A percentile compares a stretch with the other conserved stretches of the same genome.
Evolutionary conservation across 1,139 yeast species (phyloP).

Genomic region (Nakaseomyces nivariensis): DNA sequence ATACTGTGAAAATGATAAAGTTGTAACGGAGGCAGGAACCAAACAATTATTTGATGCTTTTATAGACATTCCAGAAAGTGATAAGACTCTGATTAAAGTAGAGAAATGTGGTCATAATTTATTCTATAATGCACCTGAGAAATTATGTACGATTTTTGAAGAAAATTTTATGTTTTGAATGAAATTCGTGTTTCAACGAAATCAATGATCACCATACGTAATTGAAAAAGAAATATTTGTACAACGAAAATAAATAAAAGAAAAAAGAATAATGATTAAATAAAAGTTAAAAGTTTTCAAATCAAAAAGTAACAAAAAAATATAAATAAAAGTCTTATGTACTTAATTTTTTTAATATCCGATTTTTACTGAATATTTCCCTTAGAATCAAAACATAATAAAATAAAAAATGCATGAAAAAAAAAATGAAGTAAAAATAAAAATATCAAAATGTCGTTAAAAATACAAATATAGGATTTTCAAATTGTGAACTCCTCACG

Average conservation of each 20-base stretch:
- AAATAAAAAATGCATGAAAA: background rate
- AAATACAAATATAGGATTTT: background rate
- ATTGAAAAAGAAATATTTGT: too few species aligned
- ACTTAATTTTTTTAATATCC: background rate
- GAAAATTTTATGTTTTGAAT: conserved; percentile 3
- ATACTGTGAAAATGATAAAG: conserved; percentile 13
- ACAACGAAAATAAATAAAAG: background rate
- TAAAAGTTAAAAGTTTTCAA: too few species aligned
- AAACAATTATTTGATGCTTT: conserved; percentile 8
- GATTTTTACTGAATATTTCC: background rate
- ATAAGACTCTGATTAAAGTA: conserved; percentile 9
- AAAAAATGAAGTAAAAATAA: background rate
- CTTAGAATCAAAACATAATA: background rate
- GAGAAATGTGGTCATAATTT: conserved; percentile 18
- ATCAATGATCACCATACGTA: too few species aligned
- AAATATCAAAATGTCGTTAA: background rate
- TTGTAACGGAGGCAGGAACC: conserved; percentile 13
- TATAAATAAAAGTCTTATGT: too few species aligned
- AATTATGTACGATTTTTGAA: conserved; percentile 7
- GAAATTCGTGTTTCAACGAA: background rate
- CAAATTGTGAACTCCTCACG: background rate
- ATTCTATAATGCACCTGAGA: conserved; percentile 15
- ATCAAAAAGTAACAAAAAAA: too few species aligned
- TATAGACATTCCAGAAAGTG: background rate
- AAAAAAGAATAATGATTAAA: too few species aligned